Evolutionary conservation across 2,329 filamentous ascomycete species (phyloP), one percentile per base, ranked within the genome.

Genomic region (Neofusicoccum laricinum): DNA sequence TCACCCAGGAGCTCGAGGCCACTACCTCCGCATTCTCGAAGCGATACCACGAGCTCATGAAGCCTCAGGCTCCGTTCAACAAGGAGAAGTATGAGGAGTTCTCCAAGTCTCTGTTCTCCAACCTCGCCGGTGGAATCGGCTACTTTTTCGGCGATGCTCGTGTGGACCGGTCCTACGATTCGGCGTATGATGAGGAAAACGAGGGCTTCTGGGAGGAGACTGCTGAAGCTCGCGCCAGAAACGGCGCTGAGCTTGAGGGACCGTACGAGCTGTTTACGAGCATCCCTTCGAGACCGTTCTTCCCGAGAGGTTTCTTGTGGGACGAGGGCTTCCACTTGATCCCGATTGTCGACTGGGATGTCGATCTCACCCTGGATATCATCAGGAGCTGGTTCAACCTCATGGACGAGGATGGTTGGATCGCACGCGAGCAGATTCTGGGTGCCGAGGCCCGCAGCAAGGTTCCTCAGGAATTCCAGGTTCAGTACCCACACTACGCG

Each of bases 381-480:
- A 86, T 98, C 67, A 91, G 90, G 79, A 97, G 92, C 78, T 99
- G 95, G 95, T 96, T 96, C 80, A 92, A 89, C 68, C 86, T 96
- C 17, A 97, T 98, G 86, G 95, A 99, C 69, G 90, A 95, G 15
- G 93, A 98, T 75, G 95, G 95, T 62, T 99, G 95, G 95, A 98
- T 99, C 73, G 92, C 89, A 2, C 90, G 95, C 59, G 95, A 99
- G 80, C 93, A 97, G 78, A 98, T 99, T 66, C 85, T 99, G 2
- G 95, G 95, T 1, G 79, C 85, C 2, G 95, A 99, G 79, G 95
- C 95, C 51, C 88, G 94, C 67, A 97, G 90, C 84, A 98, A 97
- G 78, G 95, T 99, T 1, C 95, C 95, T 0, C 77, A 84, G 4
- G 93, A 98, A 77, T 99, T 99, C 76, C 93, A 96, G 71, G 86